These are phyloP conservation scores for Mucor saturninus DNA, from an alignment of 371 early-diverging fungal genomes.

Conservation along the genomic window DNA sequence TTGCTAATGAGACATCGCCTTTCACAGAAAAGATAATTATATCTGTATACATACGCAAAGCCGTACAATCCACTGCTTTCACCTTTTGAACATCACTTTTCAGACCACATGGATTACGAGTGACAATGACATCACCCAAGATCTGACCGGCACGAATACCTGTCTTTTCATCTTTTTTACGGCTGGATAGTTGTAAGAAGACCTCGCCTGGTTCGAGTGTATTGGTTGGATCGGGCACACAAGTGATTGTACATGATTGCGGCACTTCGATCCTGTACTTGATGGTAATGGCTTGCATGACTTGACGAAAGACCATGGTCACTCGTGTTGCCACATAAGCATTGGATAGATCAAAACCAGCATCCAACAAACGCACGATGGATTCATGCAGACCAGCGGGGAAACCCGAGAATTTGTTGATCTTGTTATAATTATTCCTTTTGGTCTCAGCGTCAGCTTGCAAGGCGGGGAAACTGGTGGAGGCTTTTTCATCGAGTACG, in stretches of 20 bases:
- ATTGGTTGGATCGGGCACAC: constrained; percentile 55
- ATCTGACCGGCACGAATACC: constrained; percentile 44
- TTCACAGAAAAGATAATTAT: constrained; percentile 47
- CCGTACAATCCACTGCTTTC: constrained; percentile 43
- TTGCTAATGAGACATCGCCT: constrained; percentile 48
- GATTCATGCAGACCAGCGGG: constrained; percentile 41
- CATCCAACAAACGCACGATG: constrained; percentile 42
- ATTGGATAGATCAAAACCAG: constrained; percentile 52
- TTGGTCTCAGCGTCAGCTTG: not conserved
- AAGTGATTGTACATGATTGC: constrained; percentile 51
- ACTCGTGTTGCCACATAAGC: constrained; percentile 46
- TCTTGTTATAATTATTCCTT: not conserved
- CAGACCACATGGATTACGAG: constrained; percentile 52
- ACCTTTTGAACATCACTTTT: constrained; percentile 54
- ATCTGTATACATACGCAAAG: constrained; percentile 47
- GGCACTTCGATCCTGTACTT: constrained; percentile 51
- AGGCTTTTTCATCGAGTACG: not conserved
- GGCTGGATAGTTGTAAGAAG: constrained; percentile 43
- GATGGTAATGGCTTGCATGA: constrained; percentile 36
- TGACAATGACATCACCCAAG: constrained; percentile 47
- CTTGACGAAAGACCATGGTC: constrained; percentile 37
- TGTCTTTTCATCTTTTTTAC: constrained; percentile 44
- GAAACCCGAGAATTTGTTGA: constrained; percentile 42
- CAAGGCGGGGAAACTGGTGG: not conserved
- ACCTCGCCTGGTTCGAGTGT: constrained; percentile 42